Base-by-base conservation (phyloP, 2,329 filamentous ascomycete species). In the Lecanicillium sp. region DNA sequence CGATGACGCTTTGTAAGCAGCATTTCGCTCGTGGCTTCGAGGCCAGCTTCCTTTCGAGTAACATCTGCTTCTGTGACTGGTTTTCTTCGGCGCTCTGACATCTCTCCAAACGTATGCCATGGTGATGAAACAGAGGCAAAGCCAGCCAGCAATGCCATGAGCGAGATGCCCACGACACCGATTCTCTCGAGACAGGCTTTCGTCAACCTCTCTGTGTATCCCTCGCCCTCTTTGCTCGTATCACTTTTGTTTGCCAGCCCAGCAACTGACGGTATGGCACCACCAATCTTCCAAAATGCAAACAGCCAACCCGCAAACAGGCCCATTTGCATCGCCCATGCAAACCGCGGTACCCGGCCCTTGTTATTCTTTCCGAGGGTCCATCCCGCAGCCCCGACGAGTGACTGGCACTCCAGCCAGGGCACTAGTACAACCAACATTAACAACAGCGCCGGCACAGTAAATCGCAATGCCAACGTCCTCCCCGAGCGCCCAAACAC, bases 121-220 rank as follows among this genome's bases (percentile, higher is more conserved):
- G 88, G 78, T 2, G 84, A 83, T 17, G 84, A 89, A 25, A 94
- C 83, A n/a, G 85, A 85, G 5, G 87, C 87, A 51, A 94, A 94
- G 0, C 87, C 87, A 6, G 86, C 86, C n/a, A 94, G 67, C 12
- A 89, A 71, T 13, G 86, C 87, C 85, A 94, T 94, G 38, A 92
- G 63, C 34, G 83, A 80, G 40, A 92, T 87, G 4, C 87, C 87
- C 45, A 94, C 86, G 29, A 94, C 81, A 11, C 86, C 87, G 18
- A 94, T 79, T 32, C 87, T 63, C 55, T 80, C 76, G 27, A 82
- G 62, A 46, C 75, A 80, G 8, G 70, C 76, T 31, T 70, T 62
- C 13, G 67, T 67, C 35, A 76, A 50, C 6, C 49, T 52, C 37
- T 60, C 57, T 30, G 64, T 54, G 12, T 63, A 50, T 15, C 49